Base-by-base conservation (phyloP, 305 asterid genomes). In the Andrographis paniculata region DNA sequence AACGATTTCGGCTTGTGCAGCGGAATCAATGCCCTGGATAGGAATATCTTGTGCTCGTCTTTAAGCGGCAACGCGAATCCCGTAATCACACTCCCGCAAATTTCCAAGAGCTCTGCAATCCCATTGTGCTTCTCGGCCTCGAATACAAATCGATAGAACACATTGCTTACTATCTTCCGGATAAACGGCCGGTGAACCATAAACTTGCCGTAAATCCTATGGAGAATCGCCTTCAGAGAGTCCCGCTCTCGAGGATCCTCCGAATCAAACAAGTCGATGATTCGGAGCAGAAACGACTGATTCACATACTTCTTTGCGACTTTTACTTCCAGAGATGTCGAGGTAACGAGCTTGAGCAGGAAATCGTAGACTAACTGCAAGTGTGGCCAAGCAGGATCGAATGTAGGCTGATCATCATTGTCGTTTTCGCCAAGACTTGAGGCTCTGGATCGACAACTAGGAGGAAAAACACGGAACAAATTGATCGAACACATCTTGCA, bases 241-340 rank as follows among this genome's bases (percentile, higher is more conserved):
- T 68, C 79, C 79, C 79, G 64, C 45, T 72, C 79, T 9, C 79
- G 56, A 4, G 80, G 80, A 56, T 73, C 80, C 39, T 63, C 80
- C 0, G 80, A 69, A 45, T 73, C 80, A 42, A 73, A 56, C 62
- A 69, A 43, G 49, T 73, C 76, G 8, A 73, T 60, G 21, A 66
- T 53, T 53, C 45, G 65, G 48, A 18, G 20, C 15, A 73, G 61
- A 51, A 73, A 73, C 1, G 56, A 49, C 46, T 69, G 65, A 52
- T 57, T 62, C 6, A 73, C 39, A 28, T 73, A 69, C 52, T 73
- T 73, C 64, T 73, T 73, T 0, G 73, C 71, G 0, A 64, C 59
- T 55, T 73, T 73, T 6, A 66, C 57, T 46, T 73, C 80, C 57
- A 73, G 48, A n/a, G 80, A 69, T 46, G 68, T n/a, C 13, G 71